phyloP scores from a whole-genome alignment of 1,284 basidiomycete species.

The Microbotryomycetes sp. region DNA sequence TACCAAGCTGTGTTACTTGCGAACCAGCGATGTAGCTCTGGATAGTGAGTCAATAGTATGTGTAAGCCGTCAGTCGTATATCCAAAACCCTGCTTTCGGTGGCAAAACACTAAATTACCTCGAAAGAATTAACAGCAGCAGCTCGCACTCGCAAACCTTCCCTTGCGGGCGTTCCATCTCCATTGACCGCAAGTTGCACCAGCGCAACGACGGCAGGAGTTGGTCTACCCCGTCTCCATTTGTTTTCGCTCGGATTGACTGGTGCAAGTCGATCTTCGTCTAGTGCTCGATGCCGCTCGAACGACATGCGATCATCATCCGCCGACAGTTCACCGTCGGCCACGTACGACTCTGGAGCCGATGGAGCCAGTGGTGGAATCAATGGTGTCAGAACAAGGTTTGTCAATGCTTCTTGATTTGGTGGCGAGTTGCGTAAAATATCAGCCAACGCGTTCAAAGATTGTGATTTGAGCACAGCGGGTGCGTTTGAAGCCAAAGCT shows the following conservation, averaged over 20 bases:
- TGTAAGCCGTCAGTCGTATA: not conserved
- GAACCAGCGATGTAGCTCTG: constrained; percentile 43
- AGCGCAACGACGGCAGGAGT: constrained; percentile 46
- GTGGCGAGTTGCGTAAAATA: constrained; percentile 45
- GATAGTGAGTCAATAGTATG: not conserved
- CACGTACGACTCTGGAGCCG: constrained; percentile 11
- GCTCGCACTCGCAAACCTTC: constrained; percentile 43
- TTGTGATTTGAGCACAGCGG: constrained; percentile 70
- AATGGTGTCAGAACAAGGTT: constrained; percentile 45
- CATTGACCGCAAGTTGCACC: constrained; percentile 40
- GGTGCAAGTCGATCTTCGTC: not conserved
- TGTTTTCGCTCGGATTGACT: constrained; percentile 5
- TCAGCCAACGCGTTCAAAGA: constrained; percentile 72
- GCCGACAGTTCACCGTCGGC: constrained; percentile 21
- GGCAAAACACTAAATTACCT: constrained; percentile 35
- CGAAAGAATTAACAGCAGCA: constrained; percentile 48
- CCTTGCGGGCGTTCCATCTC: constrained; percentile 40
- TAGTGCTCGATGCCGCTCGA: constrained; percentile 35
- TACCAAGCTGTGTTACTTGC: constrained; percentile 43
- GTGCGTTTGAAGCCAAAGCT: constrained; percentile 84
- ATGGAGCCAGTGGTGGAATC: constrained; percentile 37
- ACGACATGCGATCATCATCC: constrained; percentile 35
- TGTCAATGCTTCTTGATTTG: constrained; percentile 50
- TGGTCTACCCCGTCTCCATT: constrained; percentile 34
- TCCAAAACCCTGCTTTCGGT: not conserved